A percentile compares a stretch with the other conserved stretches of the same genome.
Evolutionary conservation across 768 basidiomycete species (phyloP).

Genomic region (Russula abietina): DNA sequence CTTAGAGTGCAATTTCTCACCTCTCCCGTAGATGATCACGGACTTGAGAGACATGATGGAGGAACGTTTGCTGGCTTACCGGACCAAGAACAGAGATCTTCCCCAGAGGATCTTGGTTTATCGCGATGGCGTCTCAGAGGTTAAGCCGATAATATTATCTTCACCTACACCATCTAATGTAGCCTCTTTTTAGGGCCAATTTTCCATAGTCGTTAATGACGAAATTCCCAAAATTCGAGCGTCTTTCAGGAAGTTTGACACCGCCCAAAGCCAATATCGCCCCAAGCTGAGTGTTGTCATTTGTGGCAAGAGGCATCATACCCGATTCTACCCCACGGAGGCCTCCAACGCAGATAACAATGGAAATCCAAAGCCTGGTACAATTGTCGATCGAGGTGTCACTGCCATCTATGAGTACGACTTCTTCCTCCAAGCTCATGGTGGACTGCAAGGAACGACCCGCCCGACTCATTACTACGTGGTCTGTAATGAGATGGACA

Average conservation of each 20-base stretch:
- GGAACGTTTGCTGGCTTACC: slow-evolving; percentile 40
- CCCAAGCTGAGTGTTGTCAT: slow-evolving; percentile 49
- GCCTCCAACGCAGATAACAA: slow-evolving; percentile 37
- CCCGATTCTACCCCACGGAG: slow-evolving; percentile 50
- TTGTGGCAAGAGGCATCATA: slow-evolving; percentile 55
- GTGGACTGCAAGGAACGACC: slow-evolving; percentile 44
- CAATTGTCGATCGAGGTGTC: slow-evolving; percentile 50
- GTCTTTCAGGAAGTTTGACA: slow-evolving; percentile 39
- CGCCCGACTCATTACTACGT: slow-evolving; percentile 52
- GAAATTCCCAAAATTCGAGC: slow-evolving; percentile 41
- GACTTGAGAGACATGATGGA: slow-evolving; percentile 46
- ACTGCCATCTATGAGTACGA: slow-evolving; percentile 51
- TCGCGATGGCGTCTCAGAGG: slow-evolving; percentile 77
- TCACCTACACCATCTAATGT: background rate
- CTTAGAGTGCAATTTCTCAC: background rate
- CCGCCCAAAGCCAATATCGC: slow-evolving; percentile 35
- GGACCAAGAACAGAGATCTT: slow-evolving; percentile 34
- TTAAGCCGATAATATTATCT: slow-evolving; percentile 31
- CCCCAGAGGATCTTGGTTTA: slow-evolving; percentile 49
- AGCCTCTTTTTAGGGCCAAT: slow-evolving; percentile 39
- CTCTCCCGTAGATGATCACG: slow-evolving; percentile 39
- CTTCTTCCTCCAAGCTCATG: slow-evolving; percentile 50
- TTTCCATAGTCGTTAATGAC: slow-evolving; percentile 38
- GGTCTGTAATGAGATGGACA: slow-evolving; percentile 47
- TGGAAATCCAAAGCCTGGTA: slow-evolving; percentile 49